phyloP scores from a whole-genome alignment of 2,329 filamentous ascomycete genomes.

The Verticillium longisporum region DNA sequence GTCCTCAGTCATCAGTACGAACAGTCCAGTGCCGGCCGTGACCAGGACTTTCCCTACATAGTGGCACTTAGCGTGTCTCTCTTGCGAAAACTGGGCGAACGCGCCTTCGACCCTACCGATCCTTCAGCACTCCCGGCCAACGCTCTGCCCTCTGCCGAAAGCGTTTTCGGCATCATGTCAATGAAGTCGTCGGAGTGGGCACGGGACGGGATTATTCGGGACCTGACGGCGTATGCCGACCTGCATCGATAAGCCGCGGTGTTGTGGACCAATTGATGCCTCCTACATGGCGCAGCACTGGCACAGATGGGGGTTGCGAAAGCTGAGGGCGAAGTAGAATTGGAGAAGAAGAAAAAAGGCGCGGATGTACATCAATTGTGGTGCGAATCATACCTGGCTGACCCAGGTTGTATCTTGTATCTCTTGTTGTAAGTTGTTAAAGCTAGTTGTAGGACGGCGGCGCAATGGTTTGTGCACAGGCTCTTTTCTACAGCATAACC shows the following conservation, averaged over 20 bases:
- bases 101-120: conserved; percentile 50
- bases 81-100: conserved; percentile 62
- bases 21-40: conserved; percentile 31
- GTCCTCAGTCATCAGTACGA: conserved; percentile 61
- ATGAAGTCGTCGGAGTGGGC: conserved; percentile 57
- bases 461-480: neutral
- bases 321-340: neutral
- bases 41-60: conserved; percentile 53
- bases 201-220: conserved; percentile 59
- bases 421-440: neutral
- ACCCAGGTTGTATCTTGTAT: neutral
- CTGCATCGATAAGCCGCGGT: conserved; percentile 25
- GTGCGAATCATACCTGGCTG: neutral
- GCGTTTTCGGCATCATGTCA: conserved; percentile 59
- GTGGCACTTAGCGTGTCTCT: conserved; percentile 62
- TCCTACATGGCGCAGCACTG: neutral
- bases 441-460: neutral
- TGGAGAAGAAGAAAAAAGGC: neutral
- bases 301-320: neutral
- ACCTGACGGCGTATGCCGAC: conserved; percentile 58
- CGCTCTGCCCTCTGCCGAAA: conserved; percentile 60
- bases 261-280: neutral
- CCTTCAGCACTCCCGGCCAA: conserved; percentile 47
- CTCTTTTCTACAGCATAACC: neutral
- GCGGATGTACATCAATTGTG: neutral